A percentile compares a stretch with the other conserved stretches of the same genome.
These are phyloP conservation scores for Carnegiea gigantea DNA, from an alignment of 179 eudicot species.

Conservation along the genomic window DNA sequence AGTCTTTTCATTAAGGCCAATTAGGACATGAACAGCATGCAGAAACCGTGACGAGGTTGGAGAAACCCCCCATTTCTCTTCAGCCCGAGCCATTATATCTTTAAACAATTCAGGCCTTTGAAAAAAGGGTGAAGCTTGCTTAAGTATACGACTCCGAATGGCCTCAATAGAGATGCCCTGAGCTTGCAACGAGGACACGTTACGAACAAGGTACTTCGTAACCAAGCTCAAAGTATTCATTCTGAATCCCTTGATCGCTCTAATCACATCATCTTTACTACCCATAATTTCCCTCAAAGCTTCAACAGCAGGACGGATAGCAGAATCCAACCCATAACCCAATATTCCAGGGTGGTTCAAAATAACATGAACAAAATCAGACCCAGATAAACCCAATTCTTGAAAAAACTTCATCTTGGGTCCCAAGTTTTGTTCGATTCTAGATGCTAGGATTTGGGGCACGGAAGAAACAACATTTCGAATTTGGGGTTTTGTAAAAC, in stretches of 20 bases:
- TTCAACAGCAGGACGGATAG: not conserved
- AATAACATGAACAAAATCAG: not conserved
- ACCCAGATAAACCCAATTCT: conserved; percentile 20
- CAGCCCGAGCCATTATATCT: conserved; percentile 3
- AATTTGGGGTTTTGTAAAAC: conserved; percentile 17
- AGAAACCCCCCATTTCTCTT: conserved; percentile 13
- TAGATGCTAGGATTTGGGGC: conserved; percentile 1
- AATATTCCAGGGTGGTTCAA: conserved; percentile 2
- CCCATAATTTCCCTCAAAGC: conserved; percentile 12
- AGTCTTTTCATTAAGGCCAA: not conserved
- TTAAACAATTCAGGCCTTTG: conserved; percentile 5
- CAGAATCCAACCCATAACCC: not conserved
- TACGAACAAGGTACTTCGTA: conserved; percentile 1
- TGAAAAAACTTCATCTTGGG: conserved; percentile 21
- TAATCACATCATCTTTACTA: conserved; percentile 18
- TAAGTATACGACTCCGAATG: conserved; percentile 9
- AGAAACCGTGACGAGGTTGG: not conserved
- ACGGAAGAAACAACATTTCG: not conserved
- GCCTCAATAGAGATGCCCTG: conserved; percentile 24
- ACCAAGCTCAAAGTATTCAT: not conserved
- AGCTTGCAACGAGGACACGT: conserved; percentile 13
- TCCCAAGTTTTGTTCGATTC: conserved; percentile 16
- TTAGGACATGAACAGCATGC: not conserved
- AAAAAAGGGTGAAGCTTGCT: conserved; percentile 9
- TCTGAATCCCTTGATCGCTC: conserved; percentile 6